Base-by-base conservation (phyloP, 495 filamentous ascomycete species). In the Neurospora discreta region DNA sequence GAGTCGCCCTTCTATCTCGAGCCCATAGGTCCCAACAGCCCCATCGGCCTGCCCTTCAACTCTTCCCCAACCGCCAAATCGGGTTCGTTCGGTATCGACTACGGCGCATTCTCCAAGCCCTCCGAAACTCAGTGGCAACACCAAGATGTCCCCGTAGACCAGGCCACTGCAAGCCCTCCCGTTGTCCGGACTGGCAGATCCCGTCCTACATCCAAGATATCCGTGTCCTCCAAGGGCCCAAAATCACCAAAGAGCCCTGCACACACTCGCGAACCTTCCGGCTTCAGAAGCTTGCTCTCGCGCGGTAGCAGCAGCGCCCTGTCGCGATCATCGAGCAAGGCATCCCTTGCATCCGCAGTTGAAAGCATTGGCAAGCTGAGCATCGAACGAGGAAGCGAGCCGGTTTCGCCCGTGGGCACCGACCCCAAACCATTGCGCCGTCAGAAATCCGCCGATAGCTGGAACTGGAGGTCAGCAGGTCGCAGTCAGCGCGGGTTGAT, bases 111-210 rank as follows among this genome's bases (percentile, higher is more conserved):
- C 74, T 82, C 84, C 39, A 78, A 81, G 70, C 77, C 83, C 26
- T 83, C 82, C 6, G 75, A 81, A 9, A 77, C 72, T 38, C 76
- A 81, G 20, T 79, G 92, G n/a, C 87, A 89, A 71, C 79, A 86
- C 33, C 90, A 92, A 76, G 89, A 95, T 79, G 75, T 82, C 20
- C 77, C 83, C 39, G 76, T 87, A 67, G 82, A 87, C 74, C 85
- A 88, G 70, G 79, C 87, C 43, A 90, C 93, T 13, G 94, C 94
- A 9, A 87, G 89, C 73, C 84, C 93, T 16, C 94, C 94, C 20
- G 90, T 95, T 30, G 89, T 98, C 78, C 89, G 92, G 71, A 98
- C 95, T 68, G 52, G 52, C 52, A 33, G 52, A 65, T 65, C 52
- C 18, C 52, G 52, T 18, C 52, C 52, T 16, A 65, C 52, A 8